Evolutionary conservation across 202 grass and related monocot genomes (phyloP).

Genomic region (Panicum virgatum): DNA sequence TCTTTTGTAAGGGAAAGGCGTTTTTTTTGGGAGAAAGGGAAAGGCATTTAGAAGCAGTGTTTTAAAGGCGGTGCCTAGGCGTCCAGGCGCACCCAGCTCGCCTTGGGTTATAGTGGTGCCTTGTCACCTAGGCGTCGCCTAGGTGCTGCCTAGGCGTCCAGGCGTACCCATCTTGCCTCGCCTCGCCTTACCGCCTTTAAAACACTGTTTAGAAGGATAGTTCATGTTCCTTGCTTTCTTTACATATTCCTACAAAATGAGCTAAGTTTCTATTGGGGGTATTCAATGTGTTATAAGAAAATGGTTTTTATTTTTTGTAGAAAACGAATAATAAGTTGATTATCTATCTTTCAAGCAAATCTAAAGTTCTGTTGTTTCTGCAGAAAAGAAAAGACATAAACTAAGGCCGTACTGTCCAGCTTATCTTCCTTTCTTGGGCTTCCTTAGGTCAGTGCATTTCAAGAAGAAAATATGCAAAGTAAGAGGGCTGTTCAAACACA

Average conservation of each 20-base stretch:
- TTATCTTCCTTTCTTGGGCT: constrained; percentile 64
- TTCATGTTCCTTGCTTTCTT: not conserved
- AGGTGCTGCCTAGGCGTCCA: no score
- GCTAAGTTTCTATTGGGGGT: not conserved
- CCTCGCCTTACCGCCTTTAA: no score
- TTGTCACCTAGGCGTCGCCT: no score
- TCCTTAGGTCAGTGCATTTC: constrained; percentile 55
- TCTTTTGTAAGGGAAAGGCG: not conserved
- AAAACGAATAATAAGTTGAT: not conserved
- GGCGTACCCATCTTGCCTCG: no score
- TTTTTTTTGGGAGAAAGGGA: no score
- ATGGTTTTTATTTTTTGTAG: not conserved
- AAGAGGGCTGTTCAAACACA: constrained; percentile 38
- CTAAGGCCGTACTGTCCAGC: constrained; percentile 13
- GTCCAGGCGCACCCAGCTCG: no score
- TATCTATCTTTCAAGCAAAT: constrained; percentile 3
- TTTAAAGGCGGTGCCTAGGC: no score
- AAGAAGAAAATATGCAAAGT: constrained; percentile 61
- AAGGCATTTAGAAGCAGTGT: no score
- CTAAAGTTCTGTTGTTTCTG: constrained; percentile 29
- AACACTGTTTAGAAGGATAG: not conserved
- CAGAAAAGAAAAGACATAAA: constrained; percentile 60
- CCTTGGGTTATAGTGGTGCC: no score
- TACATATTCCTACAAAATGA: not conserved
- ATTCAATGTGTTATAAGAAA: not conserved